phyloP scores from a whole-genome alignment of 768 basidiomycete species.

The Tricholoma matsutake region DNA sequence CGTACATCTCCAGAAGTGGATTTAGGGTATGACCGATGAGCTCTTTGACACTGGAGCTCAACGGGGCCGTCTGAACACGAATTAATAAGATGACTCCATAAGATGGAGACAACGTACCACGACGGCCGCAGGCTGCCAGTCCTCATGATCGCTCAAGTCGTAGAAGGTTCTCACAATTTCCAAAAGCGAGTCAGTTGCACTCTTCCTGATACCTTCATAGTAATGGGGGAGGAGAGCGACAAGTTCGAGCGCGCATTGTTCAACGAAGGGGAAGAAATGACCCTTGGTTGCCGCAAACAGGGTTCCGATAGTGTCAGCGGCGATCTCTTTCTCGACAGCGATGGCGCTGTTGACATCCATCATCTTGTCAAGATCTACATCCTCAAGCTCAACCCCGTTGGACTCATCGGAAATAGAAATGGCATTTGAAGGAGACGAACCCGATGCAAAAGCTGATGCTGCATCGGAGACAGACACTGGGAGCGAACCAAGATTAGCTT shows the following conservation, averaged over 20 bases:
- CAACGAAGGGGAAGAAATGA: conserved; percentile 91
- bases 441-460: conserved; percentile 66
- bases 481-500: conserved; percentile 5
- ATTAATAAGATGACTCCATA: background rate
- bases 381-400: conserved; percentile 67
- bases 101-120: conserved; percentile 43
- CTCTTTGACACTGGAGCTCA: conserved; percentile 71
- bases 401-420: conserved; percentile 57
- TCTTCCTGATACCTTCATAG: conserved; percentile 97
- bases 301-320: conserved; percentile 92
- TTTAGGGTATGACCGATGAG: conserved; percentile 73
- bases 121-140: conserved; percentile 76
- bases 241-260: conserved; percentile 76
- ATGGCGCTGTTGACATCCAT: conserved; percentile 94
- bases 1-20: conserved; percentile 83
- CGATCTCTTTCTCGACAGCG: conserved; percentile 99
- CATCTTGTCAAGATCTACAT: conserved; percentile 81
- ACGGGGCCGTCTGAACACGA: conserved; percentile 36
- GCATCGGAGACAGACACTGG: conserved; percentile 53
- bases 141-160: conserved; percentile 74
- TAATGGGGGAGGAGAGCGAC: conserved; percentile 82
- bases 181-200: conserved; percentile 82
- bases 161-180: conserved; percentile 90
- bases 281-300: conserved; percentile 78
- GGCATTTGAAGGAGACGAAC: conserved; percentile 68